Evolutionary conservation across 1,284 basidiomycete species (phyloP).

Genomic region (Leccinum griseonigrum): DNA sequence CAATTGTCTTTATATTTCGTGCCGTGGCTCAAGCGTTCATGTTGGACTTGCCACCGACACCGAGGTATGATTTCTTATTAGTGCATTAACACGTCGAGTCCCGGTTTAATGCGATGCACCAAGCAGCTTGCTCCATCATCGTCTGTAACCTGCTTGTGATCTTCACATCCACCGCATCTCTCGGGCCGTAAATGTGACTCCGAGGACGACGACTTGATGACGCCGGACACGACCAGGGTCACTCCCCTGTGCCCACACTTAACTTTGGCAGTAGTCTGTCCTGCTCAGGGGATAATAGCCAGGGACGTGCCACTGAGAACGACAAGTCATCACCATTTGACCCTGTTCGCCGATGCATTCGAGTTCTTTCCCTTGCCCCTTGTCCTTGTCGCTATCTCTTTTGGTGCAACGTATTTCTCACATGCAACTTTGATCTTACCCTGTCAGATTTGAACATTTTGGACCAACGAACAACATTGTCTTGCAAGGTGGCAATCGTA

Average conservation of each 20-base stretch:
- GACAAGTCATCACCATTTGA: background rate
- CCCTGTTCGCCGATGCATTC: background rate
- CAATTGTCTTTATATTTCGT: slow-evolving; percentile 17
- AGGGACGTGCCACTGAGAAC: background rate
- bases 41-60: slow-evolving; percentile 11
- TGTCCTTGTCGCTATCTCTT: background rate
- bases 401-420: background rate
- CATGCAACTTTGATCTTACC: background rate
- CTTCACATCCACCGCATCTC: slow-evolving; percentile 11
- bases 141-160: slow-evolving; percentile 22
- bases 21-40: slow-evolving; percentile 17
- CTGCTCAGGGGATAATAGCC: background rate
- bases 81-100: background rate
- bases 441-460: background rate
- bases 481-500: background rate
- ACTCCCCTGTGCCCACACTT: slow-evolving; percentile 10
- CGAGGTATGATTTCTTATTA: slow-evolving; percentile 16
- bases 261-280: background rate
- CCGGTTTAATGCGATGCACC: slow-evolving; percentile 1
- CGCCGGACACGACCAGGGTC: background rate
- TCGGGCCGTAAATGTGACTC: background rate
- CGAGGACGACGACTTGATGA: slow-evolving; percentile 6
- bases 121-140: slow-evolving; percentile 18
- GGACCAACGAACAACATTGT: background rate
- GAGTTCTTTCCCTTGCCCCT: background rate